Evolutionary conservation across 495 filamentous ascomycete species (phyloP), one percentile per base, ranked within the genome.

Genomic region (Annulohypoxylon maeteangense): DNA sequence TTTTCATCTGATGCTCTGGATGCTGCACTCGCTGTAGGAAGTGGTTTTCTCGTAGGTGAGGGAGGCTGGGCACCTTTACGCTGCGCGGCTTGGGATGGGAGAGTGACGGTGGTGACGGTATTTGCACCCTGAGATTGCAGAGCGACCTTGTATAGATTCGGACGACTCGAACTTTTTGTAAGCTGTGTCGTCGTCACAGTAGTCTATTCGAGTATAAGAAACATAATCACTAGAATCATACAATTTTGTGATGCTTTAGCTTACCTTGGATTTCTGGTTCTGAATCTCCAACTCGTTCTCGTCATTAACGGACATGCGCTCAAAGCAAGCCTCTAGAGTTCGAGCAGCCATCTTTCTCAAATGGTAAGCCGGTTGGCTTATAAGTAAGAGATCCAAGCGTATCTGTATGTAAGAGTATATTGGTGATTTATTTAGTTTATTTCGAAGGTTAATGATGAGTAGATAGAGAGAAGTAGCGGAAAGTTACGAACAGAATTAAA

Each of bases 251-350:
- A 23, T 44, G 14, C 20, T 69, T 65, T 11, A 53, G 66, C 68
- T 16, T 80, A 93, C 92, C 88, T 94, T 95, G 25, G 87, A 80
- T 79, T 93, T 40, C 36, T 40, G 36, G n/a, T 40, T 95, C 47
- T 84, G 82, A 10, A 1, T 95, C 45, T 84, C 82, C 70, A 89
- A 88, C 6, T 92, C 90, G 70, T 92, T 93, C 74, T 95, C 93
- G 74, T 94, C 93, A 70, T 90, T 91, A 36, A 97, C 90, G 16
- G 92, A 89, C 78, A 95, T 82, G 70, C 88, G 89, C 87, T 94
- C 93, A 75, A 97, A 90, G 55, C 91, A 90, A 82, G 91, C 82
- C 76, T 97, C 93, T 12, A 97, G 75, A 31, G 79, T 79, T 65
- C 84, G 79, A 40, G 81, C 74, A 32, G 86, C 80, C 85, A 88